These are phyloP conservation scores for Fremontodendron californicum DNA, from an alignment of 345 rosid genomes.

Conservation along the genomic window DNA sequence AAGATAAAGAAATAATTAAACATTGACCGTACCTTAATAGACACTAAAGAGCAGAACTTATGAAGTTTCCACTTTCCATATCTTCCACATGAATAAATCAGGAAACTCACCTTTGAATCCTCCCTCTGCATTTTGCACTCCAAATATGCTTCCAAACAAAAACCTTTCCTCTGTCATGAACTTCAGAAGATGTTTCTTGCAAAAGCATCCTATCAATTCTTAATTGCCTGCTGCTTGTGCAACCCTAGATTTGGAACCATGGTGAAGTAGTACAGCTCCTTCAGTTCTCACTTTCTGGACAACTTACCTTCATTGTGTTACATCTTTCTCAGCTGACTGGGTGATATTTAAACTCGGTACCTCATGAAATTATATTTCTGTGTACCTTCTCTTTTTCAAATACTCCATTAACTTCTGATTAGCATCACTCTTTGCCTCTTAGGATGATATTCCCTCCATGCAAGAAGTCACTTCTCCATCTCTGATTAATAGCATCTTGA, in stretches of 20 bases:
- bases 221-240: background rate
- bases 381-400: background rate
- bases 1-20: background rate
- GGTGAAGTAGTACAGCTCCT: background rate
- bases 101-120: background rate
- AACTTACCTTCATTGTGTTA: background rate
- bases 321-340: background rate
- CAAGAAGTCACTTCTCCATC: background rate
- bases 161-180: background rate
- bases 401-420: background rate
- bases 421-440: background rate
- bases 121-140: background rate
- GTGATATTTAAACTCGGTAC: background rate
- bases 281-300: background rate
- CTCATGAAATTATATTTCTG: background rate
- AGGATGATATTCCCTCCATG: constrained; percentile 4
- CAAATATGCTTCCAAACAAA: background rate
- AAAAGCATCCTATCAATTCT: background rate
- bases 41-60: constrained; percentile 3
- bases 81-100: background rate
- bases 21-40: background rate
- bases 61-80: constrained; percentile 1
- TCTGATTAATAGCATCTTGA: background rate
- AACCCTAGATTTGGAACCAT: background rate
- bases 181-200: constrained; percentile 2